Percentiles rank a stretch among this genome's conserved stretches.
These are phyloP conservation scores for Dictyophora rubrovolvata DNA, from an alignment of 768 basidiomycete genomes.

Conservation along the genomic window DNA sequence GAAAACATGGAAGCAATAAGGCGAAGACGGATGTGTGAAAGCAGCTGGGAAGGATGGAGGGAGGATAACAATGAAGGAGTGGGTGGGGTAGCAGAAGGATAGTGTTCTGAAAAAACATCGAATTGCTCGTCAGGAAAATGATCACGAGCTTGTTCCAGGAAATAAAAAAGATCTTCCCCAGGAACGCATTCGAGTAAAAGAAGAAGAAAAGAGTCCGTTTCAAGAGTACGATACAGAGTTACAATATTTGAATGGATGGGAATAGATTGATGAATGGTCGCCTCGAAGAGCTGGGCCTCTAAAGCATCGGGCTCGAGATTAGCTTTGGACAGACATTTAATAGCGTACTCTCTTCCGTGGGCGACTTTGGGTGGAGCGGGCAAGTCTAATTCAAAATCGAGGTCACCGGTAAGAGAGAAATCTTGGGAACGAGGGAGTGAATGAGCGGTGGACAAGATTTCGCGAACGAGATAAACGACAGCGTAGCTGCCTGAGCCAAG, in stretches of 20 bases:
- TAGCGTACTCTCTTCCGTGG: constrained; percentile 81
- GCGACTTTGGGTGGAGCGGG: constrained; percentile 27
- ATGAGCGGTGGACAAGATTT: constrained; percentile 30
- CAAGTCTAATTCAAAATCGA: constrained; percentile 31
- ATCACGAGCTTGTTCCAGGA: constrained; percentile 92
- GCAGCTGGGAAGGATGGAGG: constrained; percentile 65
- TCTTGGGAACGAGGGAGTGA: neutral
- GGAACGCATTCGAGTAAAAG: constrained; percentile 93
- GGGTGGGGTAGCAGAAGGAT: constrained; percentile 65
- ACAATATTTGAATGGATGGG: constrained; percentile 89
- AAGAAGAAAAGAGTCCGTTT: constrained; percentile 84
- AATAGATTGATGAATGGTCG: constrained; percentile 90
- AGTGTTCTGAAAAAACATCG: constrained; percentile 20
- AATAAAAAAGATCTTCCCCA: constrained; percentile 96
- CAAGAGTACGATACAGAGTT: constrained; percentile 85
- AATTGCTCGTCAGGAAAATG: constrained; percentile 35
- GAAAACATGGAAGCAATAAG: constrained; percentile 96
- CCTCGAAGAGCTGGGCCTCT: constrained; percentile 86
- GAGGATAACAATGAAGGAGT: constrained; percentile 88
- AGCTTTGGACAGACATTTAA: constrained; percentile 93
- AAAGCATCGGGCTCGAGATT: constrained; percentile 85
- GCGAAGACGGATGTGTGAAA: constrained; percentile 79
- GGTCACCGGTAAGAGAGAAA: constrained; percentile 1
- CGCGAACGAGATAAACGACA: constrained; percentile 85
- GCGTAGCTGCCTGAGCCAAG: constrained; percentile 89